A percentile compares a stretch with the other conserved stretches of the same genome.
phyloP scores from a whole-genome alignment of 306 rosid species.

The Trifolium repens region DNA sequence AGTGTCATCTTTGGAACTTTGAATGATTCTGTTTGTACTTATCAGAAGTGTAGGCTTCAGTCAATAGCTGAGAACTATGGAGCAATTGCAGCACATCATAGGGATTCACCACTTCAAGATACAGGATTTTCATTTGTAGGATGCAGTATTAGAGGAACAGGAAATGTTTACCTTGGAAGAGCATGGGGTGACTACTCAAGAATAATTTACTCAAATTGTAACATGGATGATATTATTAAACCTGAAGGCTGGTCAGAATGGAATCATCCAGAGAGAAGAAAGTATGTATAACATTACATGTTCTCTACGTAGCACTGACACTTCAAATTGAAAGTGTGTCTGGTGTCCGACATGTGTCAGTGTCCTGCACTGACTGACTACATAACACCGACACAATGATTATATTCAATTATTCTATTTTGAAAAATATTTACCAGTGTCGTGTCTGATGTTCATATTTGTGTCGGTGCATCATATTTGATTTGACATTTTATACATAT shows the following conservation, averaged over 20 bases:
- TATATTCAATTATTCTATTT: background rate
- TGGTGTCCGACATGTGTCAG: background rate
- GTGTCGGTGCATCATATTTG: too few species aligned
- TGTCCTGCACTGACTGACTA: background rate
- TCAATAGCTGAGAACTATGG: slow-evolving; percentile 66
- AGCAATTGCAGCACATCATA: slow-evolving; percentile 89
- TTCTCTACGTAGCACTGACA: background rate
- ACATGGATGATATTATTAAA: slow-evolving; percentile 58
- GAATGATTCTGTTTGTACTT: background rate
- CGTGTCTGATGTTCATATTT: background rate
- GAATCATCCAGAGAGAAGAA: slow-evolving; percentile 71
- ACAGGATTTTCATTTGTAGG: slow-evolving; percentile 81
- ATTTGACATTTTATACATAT: too few species aligned
- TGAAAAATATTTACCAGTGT: background rate
- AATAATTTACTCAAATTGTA: slow-evolving; percentile 66
- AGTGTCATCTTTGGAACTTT: background rate
- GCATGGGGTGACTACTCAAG: slow-evolving; percentile 93
- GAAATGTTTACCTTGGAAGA: slow-evolving; percentile 70
- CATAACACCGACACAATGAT: background rate
- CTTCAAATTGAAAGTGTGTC: background rate
- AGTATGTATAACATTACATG: slow-evolving; percentile 39
- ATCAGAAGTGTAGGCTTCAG: slow-evolving; percentile 68
- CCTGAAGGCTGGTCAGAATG: slow-evolving; percentile 86
- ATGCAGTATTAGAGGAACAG: slow-evolving; percentile 70
- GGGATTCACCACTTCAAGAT: slow-evolving; percentile 53